Evolutionary conservation across 2,329 filamentous ascomycete genomes (phyloP).

Genomic region (Xylariaceae sp.): DNA sequence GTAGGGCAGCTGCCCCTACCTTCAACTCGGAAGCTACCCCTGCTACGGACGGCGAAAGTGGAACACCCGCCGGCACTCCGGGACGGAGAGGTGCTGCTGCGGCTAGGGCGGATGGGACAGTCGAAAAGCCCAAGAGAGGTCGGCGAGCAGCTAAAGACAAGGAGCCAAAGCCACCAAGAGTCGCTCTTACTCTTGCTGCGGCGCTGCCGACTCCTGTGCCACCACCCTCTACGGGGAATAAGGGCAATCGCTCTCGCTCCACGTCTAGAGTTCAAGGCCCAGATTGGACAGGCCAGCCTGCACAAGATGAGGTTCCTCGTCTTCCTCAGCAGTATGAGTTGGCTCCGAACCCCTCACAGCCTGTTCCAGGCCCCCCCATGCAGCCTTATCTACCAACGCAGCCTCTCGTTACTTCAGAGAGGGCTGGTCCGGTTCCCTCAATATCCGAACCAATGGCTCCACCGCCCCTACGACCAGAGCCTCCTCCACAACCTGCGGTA

Average conservation of each 20-base stretch:
- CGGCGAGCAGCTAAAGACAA: conserved; percentile 47
- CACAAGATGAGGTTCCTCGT: conserved; percentile 48
- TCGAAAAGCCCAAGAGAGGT: conserved; percentile 54
- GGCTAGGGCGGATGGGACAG: conserved; percentile 48
- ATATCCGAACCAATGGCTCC: conserved; percentile 63
- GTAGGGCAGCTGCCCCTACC: conserved; percentile 71
- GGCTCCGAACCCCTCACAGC: conserved; percentile 46
- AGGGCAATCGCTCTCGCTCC: conserved; percentile 59
- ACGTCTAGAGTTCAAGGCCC: conserved; percentile 56
- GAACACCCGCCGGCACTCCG: conserved; percentile 63
- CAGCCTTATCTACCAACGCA: conserved; percentile 37
- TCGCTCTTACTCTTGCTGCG: conserved; percentile 53
- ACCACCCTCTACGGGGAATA: conserved; percentile 40
- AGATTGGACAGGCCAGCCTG: conserved; percentile 47
- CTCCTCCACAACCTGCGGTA: conserved; percentile 54
- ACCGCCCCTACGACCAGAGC: conserved; percentile 62
- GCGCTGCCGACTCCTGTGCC: conserved; percentile 44
- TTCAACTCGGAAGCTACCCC: conserved; percentile 69
- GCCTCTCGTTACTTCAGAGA: conserved; percentile 37
- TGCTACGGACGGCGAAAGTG: conserved; percentile 63
- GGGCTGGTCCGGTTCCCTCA: conserved; percentile 37
- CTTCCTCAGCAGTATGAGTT: conserved; percentile 52
- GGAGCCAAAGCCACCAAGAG: conserved; percentile 47
- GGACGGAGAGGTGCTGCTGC: conserved; percentile 54
- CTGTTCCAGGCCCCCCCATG: conserved; percentile 49